Base-by-base conservation (phyloP, 2,329 filamentous ascomycete species). In the Neopestalotiopsis sp. region DNA sequence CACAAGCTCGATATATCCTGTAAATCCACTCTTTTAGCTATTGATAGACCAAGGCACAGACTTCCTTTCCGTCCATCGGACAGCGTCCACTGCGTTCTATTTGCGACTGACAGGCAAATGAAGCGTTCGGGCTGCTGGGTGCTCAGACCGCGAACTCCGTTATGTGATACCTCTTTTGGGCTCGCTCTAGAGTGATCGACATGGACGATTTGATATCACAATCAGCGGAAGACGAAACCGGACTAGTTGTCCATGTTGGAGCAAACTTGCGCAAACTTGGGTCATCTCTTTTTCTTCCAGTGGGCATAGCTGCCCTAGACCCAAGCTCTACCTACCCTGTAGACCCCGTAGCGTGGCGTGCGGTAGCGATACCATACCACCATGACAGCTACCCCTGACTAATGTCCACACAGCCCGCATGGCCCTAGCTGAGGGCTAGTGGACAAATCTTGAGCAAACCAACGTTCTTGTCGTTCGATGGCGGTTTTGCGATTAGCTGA, bases 21-120 rank as follows among this genome's bases (percentile, higher is more conserved):
- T 38, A 38, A n/a, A 52, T 52, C 45, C 45, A 52, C 45, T 52
- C 45, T 52, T 52, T 52, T 52, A 52, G 45, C 45, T 52, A 52
- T 20, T 20, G 45, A 52, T 24, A 20, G 17, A 52, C 20, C 45
- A n/a, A 52, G 45, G 45, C 45, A 52, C 45, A 52, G 45, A 52
- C 45, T n/a, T 52, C 14, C 17, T 52, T 52, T 52, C 17, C 20
- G 20, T 52, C 6, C 20, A 52, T 52, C 45, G 17, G 20, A 24
- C 45, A 52, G 45, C 45, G 45, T 52, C 17, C 20, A 24, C 45
- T 9, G 45, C 45, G 45, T 52, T 49, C 20, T 52, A 52, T 52
- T 24, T 20, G 45, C n/a, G 45, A 52, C 45, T 20, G 20, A 52
- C 45, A 52, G 45, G 17, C 45, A 20, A 17, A 52, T 52, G 17